These are phyloP conservation scores for Penicillium canescens DNA, from an alignment of 495 filamentous ascomycete genomes.

Conservation along the genomic window DNA sequence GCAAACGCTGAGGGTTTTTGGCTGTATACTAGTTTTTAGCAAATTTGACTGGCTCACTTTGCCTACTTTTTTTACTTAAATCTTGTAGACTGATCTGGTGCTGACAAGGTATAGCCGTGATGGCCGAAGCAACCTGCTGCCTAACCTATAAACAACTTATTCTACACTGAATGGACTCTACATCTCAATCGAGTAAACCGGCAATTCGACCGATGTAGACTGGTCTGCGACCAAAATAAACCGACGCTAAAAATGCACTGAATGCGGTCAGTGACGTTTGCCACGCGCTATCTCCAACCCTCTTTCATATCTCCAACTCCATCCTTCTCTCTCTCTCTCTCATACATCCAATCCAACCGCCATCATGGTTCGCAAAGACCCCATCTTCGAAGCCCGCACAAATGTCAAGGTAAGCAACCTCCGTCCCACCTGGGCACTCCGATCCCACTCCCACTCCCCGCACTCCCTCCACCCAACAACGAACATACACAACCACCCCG, in stretches of 20 bases:
- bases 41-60: slow-evolving; percentile 17
- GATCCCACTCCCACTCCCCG: background rate
- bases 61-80: background rate
- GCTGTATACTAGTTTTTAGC: slow-evolving; percentile 28
- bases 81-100: too few species aligned
- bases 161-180: too few species aligned
- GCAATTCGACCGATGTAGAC: background rate
- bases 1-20: slow-evolving; percentile 33
- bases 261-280: slow-evolving; percentile 33
- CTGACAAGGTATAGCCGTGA: too few species aligned
- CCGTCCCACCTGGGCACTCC: background rate
- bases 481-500: background rate
- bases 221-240: slow-evolving; percentile 1
- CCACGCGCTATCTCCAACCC: slow-evolving; percentile 17
- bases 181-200: background rate
- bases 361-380: slow-evolving; percentile 50
- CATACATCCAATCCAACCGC: background rate
- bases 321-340: slow-evolving; percentile 6
- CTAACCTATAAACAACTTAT: too few species aligned
- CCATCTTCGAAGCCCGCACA: slow-evolving; percentile 51
- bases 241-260: slow-evolving; percentile 13
- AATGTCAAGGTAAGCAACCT: slow-evolving; percentile 45
- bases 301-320: background rate
- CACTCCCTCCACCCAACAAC: background rate
- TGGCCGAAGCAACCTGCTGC: too few species aligned